phyloP scores from a whole-genome alignment of 1,284 basidiomycete species.

The Austropuccinia psidii region DNA sequence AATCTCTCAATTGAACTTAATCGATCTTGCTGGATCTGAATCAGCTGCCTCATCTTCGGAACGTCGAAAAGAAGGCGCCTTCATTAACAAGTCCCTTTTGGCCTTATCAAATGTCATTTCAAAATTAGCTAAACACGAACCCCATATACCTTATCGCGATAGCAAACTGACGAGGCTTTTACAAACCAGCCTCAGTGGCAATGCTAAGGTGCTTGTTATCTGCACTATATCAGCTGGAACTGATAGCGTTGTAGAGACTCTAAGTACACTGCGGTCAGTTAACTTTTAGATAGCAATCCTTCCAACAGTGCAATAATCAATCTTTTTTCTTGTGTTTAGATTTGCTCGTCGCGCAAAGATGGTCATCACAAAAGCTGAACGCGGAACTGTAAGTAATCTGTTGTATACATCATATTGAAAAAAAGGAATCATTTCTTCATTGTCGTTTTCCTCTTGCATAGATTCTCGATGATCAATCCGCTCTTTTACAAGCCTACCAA shows the following conservation, averaged over 20 bases:
- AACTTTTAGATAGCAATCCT: too few species aligned
- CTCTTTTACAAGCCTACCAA: constrained; percentile 50
- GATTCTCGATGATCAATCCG: constrained; percentile 43
- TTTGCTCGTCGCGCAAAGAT: constrained; percentile 55
- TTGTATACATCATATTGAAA: neutral
- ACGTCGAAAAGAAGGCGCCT: constrained; percentile 79
- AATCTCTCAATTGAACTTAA: constrained; percentile 58
- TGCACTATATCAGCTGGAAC: constrained; percentile 64
- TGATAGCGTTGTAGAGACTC: constrained; percentile 53
- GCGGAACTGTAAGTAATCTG: constrained; percentile 49
- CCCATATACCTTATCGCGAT: constrained; percentile 86
- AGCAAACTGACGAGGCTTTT: constrained; percentile 87
- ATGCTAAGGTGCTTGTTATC: constrained; percentile 90
- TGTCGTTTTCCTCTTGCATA: neutral
- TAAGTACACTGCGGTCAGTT: constrained; percentile 49
- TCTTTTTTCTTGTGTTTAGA: constrained; percentile 47
- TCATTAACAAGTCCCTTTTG: constrained; percentile 60
- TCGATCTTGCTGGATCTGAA: constrained; percentile 95
- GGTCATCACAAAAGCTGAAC: constrained; percentile 55
- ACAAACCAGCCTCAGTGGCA: constrained; percentile 86
- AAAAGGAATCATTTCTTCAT: neutral
- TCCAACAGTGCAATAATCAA: too few species aligned
- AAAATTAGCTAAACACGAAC: constrained; percentile 52
- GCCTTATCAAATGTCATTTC: constrained; percentile 52
- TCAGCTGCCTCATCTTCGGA: constrained; percentile 90